Conservation (phyloP, 352 stramenopile species). For the Phytophthora idaei region DNA sequence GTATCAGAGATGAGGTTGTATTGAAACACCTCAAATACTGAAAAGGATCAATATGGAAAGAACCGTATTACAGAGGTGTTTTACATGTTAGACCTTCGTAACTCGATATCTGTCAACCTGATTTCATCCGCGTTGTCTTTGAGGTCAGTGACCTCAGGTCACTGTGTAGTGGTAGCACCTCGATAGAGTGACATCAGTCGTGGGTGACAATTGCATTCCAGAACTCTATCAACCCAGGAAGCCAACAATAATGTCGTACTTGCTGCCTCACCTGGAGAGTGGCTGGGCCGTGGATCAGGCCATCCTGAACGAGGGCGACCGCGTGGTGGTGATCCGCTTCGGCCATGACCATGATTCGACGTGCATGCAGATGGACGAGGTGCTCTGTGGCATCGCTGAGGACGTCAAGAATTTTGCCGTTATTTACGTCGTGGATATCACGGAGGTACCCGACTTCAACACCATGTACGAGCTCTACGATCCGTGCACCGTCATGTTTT, state of each 20-base stretch:
- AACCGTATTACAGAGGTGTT: background rate
- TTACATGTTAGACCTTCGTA: background rate
- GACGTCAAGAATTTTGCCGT: conserved; percentile 99
- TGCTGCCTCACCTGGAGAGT: conserved; percentile 97
- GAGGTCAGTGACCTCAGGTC: background rate
- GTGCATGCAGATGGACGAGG: conserved; percentile 99
- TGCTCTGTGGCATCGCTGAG: conserved; percentile 95
- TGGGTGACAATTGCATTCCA: conserved; percentile 8
- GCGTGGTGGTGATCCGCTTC: conserved; percentile 99
- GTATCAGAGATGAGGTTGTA: background rate
- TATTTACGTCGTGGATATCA: conserved; percentile 96
- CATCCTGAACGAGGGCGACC: conserved; percentile 97
- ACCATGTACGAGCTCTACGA: conserved; percentile 99
- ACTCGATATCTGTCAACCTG: background rate
- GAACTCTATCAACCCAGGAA: background rate
- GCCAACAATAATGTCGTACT: conserved; percentile 91
- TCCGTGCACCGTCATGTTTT: conserved; percentile 99
- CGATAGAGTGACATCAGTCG: conserved; percentile 12
- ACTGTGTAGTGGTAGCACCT: background rate
- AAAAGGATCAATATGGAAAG: background rate
- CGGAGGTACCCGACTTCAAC: conserved; percentile 99
- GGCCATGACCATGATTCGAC: conserved; percentile 97
- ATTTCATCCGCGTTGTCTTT: background rate
- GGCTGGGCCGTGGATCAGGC: conserved; percentile 99
- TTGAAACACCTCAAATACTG: background rate